Evolutionary conservation across 495 filamentous ascomycete genomes (phyloP).

Genomic region (Aspergillus sclerotiicarbonarius): DNA sequence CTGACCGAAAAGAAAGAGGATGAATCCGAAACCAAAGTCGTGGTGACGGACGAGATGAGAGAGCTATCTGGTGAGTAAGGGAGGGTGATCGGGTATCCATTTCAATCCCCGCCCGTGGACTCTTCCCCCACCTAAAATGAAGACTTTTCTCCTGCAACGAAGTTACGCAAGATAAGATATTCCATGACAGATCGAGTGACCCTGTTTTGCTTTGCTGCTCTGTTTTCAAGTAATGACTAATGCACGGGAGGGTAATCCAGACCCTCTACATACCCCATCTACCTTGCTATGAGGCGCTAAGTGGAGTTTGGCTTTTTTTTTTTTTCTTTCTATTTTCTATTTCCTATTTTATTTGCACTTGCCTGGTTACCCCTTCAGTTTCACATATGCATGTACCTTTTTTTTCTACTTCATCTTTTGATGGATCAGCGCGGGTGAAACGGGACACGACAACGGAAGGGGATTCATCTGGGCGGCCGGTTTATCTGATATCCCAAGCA

Average conservation of each 20-base stretch:
- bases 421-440: background rate
- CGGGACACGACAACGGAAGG: background rate
- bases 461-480: background rate
- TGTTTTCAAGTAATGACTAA: constrained; percentile 7
- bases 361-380: background rate
- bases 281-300: background rate
- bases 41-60: background rate
- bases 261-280: background rate
- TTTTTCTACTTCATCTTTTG: background rate
- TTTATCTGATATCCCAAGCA: background rate
- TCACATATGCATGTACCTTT: background rate
- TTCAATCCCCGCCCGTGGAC: background rate
- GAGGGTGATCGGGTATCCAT: background rate
- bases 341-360: background rate
- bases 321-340: too few relatives aligned
- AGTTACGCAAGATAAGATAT: constrained; percentile 7
- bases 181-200: constrained; percentile 2
- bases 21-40: background rate
- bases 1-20: constrained; percentile 16
- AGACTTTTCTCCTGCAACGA: background rate
- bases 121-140: background rate
- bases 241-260: background rate
- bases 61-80: background rate
- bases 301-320: background rate
- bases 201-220: background rate